Evolutionary conservation across 2,329 filamentous ascomycete species (phyloP), one percentile per base, ranked within the genome.

Genomic region (Capronia coronata): DNA sequence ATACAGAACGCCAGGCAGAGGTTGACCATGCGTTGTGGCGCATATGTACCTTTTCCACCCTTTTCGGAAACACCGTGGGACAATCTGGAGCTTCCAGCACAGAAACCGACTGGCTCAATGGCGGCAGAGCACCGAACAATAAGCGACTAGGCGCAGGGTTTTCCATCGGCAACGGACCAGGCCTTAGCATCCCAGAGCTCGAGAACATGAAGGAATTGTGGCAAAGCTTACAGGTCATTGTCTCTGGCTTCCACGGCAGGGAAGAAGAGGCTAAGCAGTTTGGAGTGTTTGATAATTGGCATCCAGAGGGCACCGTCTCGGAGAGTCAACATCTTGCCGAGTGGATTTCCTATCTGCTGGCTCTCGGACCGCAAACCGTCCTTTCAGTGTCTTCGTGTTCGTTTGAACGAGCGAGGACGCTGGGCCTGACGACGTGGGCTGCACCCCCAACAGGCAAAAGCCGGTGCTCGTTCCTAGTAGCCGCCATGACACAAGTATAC

Each of bases 191-290:
- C 2, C 70, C 72, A 46, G 73, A 83, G 57, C 67, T 83, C 8
- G 82, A 80, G 55, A 79, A 83, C 60, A 80, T 83, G 71, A 78
- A 73, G 32, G 80, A 83, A 59, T 70, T 83, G 9, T 83, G 80
- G 80, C 79, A 75, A 8, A 82, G 79, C 58, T 62, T 83, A 34
- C 71, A 72, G 16, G 72, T 75, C 4, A 65, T 84, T 6, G 64
- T 83, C 2, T 73, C 77, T 44, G 72, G 71, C 8, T 74, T 82
- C 42, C 73, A 76, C 49, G 77, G 74, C 1, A 73, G 74, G 45
- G 73, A 73, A 22, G 67, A 68, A 18, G 73, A 80, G 58, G 80
- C 80, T 19, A 69, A 77, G 23, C 66, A 71, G 25, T 71, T 68
- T 49, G 80, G 80, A 4, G 66, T 83, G 25, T 83, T 76, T 58